These are phyloP conservation scores for Leishmania tropica DNA, from an alignment of 208 protist species.

Conservation along the genomic window DNA sequence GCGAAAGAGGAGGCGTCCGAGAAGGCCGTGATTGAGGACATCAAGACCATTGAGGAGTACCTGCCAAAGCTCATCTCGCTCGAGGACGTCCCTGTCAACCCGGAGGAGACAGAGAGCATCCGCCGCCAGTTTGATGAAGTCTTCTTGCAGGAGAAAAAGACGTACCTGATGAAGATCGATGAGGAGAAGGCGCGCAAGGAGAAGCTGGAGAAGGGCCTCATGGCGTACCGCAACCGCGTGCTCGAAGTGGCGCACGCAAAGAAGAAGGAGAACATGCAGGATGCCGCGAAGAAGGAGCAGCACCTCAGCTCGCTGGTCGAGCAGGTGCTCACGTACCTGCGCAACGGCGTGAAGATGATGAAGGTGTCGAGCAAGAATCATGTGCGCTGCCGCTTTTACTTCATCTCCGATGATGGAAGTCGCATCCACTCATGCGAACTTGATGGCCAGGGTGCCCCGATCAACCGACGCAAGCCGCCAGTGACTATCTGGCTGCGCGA, in stretches of 20 bases:
- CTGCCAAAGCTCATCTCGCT: slow-evolving; percentile 89
- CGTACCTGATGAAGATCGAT: slow-evolving; percentile 76
- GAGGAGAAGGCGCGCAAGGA: slow-evolving; percentile 87
- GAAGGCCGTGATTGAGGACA: slow-evolving; percentile 75
- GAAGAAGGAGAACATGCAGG: slow-evolving; percentile 86
- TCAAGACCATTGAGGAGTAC: slow-evolving; percentile 87
- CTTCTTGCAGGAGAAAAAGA: slow-evolving; percentile 83
- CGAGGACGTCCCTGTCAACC: slow-evolving; percentile 81
- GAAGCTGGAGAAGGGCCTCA: slow-evolving; percentile 87
- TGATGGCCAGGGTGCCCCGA: slow-evolving; percentile 69
- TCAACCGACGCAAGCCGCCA: slow-evolving; percentile 85
- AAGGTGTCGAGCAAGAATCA: slow-evolving; percentile 86
- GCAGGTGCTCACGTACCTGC: slow-evolving; percentile 88
- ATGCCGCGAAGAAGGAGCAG: slow-evolving; percentile 84
- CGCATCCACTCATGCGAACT: slow-evolving; percentile 90
- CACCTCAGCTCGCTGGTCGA: slow-evolving; percentile 83
- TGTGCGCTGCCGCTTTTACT: slow-evolving; percentile 83
- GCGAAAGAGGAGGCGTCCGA: slow-evolving; percentile 78
- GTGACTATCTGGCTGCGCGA: slow-evolving; percentile 87
- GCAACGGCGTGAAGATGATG: slow-evolving; percentile 84
- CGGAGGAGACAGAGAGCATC: slow-evolving; percentile 85
- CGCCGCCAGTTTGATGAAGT: slow-evolving; percentile 89
- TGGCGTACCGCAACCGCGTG: slow-evolving; percentile 81
- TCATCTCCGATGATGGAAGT: slow-evolving; percentile 88
- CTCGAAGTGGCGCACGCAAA: slow-evolving; percentile 76